These are phyloP conservation scores for Jasminum sambac DNA, from an alignment of 257 asterid genomes.

Conservation along the genomic window DNA sequence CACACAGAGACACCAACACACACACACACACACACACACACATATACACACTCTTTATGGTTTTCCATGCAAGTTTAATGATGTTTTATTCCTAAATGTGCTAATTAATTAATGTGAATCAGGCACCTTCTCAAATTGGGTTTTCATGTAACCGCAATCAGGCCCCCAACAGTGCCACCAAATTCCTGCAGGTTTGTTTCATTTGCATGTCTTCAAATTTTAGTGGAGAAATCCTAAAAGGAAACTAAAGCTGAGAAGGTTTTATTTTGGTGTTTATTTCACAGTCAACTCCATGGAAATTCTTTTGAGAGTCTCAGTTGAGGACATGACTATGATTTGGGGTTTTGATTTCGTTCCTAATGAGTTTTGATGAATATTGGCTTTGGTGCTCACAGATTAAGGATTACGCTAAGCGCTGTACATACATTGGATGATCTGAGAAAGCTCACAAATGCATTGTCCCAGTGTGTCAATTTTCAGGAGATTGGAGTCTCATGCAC, in stretches of 20 bases:
- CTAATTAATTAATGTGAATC: slow-evolving; percentile 32
- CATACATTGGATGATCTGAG: slow-evolving; percentile 77
- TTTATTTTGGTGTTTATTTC: background rate
- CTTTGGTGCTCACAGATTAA: slow-evolving; percentile 48
- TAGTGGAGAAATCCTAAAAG: background rate
- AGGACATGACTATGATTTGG: background rate
- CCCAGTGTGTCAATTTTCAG: slow-evolving; percentile 63
- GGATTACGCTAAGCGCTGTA: slow-evolving; percentile 82
- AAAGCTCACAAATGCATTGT: slow-evolving; percentile 66
- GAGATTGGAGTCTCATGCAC: slow-evolving; percentile 35
- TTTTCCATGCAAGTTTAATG: background rate
- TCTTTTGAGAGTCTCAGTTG: background rate
- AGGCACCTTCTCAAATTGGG: slow-evolving; percentile 84
- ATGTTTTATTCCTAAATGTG: slow-evolving; percentile 23
- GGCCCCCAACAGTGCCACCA: slow-evolving; percentile 96
- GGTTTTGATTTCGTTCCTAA: background rate
- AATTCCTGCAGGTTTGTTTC: slow-evolving; percentile 90
- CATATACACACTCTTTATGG: background rate
- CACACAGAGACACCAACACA: slow-evolving; percentile 1
- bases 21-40: background rate
- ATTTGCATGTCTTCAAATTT: background rate
- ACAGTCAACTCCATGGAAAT: background rate
- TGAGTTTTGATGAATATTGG: background rate
- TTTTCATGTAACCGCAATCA: slow-evolving; percentile 81
- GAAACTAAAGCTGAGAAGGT: background rate